phyloP scores from a whole-genome alignment of 495 filamentous ascomycete genomes.

The Zalerion maritima region DNA sequence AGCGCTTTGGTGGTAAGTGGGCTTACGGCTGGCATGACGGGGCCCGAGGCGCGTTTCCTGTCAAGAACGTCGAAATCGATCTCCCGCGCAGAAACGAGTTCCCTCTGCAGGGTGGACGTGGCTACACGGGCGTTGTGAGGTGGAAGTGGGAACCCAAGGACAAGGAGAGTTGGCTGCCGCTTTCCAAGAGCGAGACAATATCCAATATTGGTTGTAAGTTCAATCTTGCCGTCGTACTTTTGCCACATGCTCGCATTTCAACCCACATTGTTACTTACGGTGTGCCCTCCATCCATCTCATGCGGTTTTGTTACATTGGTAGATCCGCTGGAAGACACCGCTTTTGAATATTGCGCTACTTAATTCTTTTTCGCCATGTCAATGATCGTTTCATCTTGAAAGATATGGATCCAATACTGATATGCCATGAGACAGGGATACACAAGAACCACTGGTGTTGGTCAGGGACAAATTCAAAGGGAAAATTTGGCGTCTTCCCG shows the following conservation, averaged over 20 bases:
- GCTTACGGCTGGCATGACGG: slow-evolving; percentile 32
- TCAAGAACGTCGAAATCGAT: slow-evolving; percentile 20
- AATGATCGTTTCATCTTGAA: too few species aligned
- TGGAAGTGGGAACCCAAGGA: slow-evolving; percentile 33
- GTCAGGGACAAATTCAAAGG: slow-evolving; percentile 27
- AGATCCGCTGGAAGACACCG: too few species aligned
- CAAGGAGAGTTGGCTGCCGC: slow-evolving; percentile 25
- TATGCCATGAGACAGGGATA: too few species aligned
- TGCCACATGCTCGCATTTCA: too few species aligned
- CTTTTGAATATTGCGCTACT: too few species aligned
- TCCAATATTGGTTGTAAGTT: slow-evolving; percentile 26
- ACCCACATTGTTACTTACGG: too few species aligned
- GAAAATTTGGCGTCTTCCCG: slow-evolving; percentile 29
- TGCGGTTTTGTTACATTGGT: too few species aligned
- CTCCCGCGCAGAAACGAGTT: slow-evolving; percentile 19
- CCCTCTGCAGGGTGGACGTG: slow-evolving; percentile 19
- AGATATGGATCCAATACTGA: too few species aligned
- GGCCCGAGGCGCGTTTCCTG: slow-evolving; percentile 24
- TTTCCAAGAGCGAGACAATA: slow-evolving; percentile 29
- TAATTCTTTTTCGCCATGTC: too few species aligned
- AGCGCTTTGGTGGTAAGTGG: slow-evolving; percentile 30
- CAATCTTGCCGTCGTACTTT: too few species aligned
- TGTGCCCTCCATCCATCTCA: too few species aligned
- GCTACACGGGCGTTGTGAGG: slow-evolving; percentile 20
- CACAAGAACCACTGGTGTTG: slow-evolving; percentile 32